Evolutionary conservation across 768 basidiomycete genomes (phyloP).

Genomic region (Asterophora parasitica): DNA sequence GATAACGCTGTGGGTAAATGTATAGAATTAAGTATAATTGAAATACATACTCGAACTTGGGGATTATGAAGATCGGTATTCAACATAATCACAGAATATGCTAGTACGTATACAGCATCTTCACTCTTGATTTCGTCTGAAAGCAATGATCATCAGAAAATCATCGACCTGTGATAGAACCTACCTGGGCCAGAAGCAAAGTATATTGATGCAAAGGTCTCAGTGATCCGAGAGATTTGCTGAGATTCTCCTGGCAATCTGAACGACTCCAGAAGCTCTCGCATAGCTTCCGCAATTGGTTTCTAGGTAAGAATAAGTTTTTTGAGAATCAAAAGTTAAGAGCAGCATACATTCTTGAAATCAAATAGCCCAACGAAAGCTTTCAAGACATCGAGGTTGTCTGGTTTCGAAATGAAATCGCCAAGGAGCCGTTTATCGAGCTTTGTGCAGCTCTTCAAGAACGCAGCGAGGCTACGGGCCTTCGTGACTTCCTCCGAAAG

Average conservation of each 20-base stretch:
- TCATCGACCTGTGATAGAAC: constrained; percentile 14
- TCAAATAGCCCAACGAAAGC: constrained; percentile 88
- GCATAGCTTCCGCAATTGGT: constrained; percentile 92
- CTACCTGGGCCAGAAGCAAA: constrained; percentile 80
- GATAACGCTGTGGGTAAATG: constrained; percentile 4
- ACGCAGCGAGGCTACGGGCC: constrained; percentile 69
- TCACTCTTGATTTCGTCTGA: constrained; percentile 83
- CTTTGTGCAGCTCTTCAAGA: constrained; percentile 78
- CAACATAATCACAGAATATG: constrained; percentile 96
- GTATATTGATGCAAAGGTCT: constrained; percentile 89
- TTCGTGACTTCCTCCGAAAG: constrained; percentile 52
- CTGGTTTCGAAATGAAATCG: constrained; percentile 87
- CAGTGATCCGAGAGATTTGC: constrained; percentile 90
- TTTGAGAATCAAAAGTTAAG: background rate
- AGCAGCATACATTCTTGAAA: constrained; percentile 71
- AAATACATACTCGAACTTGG: constrained; percentile 68
- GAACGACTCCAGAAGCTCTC: constrained; percentile 90
- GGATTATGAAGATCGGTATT: constrained; percentile 98
- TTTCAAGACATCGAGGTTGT: constrained; percentile 78
- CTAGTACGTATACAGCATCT: constrained; percentile 91
- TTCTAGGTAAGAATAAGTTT: constrained; percentile 47
- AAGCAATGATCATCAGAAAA: constrained; percentile 6
- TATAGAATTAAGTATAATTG: background rate
- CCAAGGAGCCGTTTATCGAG: constrained; percentile 93
- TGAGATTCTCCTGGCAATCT: constrained; percentile 93